Percentiles rank a stretch among this genome's conserved stretches.
These are phyloP conservation scores for Aspergillus sp. DNA, from an alignment of 2,329 filamentous ascomycete genomes.

Conservation along the genomic window DNA sequence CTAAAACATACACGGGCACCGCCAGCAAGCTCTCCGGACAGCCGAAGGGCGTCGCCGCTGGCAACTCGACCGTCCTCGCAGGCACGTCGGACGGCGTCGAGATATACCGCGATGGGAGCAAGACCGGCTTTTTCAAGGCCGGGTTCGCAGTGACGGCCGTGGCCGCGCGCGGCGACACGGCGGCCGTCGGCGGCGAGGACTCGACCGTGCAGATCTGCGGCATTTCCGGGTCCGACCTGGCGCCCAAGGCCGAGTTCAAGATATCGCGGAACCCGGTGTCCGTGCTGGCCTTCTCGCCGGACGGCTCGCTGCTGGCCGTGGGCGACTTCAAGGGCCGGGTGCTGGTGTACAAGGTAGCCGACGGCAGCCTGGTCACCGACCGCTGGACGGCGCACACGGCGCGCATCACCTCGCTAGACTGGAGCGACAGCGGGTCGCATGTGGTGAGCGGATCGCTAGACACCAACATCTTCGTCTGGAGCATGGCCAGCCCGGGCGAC, in stretches of 20 bases:
- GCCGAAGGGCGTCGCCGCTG: slow-evolving; percentile 62
- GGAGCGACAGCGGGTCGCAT: slow-evolving; percentile 69
- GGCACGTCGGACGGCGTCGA: slow-evolving; percentile 51
- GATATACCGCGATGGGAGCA: slow-evolving; percentile 48
- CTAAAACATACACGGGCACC: slow-evolving; percentile 64
- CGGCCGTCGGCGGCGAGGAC: slow-evolving; percentile 69
- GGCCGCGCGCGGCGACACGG: slow-evolving; percentile 55
- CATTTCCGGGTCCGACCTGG: slow-evolving; percentile 47
- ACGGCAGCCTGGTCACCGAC: slow-evolving; percentile 68
- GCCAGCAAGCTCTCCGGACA: slow-evolving; percentile 63
- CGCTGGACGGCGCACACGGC: slow-evolving; percentile 65
- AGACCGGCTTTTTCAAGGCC: slow-evolving; percentile 52
- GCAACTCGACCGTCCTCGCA: slow-evolving; percentile 46
- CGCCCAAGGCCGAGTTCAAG: slow-evolving; percentile 49
- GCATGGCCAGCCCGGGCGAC: slow-evolving; percentile 69
- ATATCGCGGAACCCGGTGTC: slow-evolving; percentile 65
- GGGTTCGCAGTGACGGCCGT: slow-evolving; percentile 61
- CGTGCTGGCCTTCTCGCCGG: slow-evolving; percentile 69
- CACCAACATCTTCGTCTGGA: slow-evolving; percentile 90
- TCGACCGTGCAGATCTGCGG: slow-evolving; percentile 69
- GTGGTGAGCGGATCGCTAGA: slow-evolving; percentile 79
- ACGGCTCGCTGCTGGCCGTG: slow-evolving; percentile 68
- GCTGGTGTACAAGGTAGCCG: slow-evolving; percentile 60
- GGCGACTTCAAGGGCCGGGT: slow-evolving; percentile 84
- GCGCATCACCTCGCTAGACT: slow-evolving; percentile 59